Evolutionary conservation across 768 basidiomycete species (phyloP).

Genomic region (Trametes sanguinea): DNA sequence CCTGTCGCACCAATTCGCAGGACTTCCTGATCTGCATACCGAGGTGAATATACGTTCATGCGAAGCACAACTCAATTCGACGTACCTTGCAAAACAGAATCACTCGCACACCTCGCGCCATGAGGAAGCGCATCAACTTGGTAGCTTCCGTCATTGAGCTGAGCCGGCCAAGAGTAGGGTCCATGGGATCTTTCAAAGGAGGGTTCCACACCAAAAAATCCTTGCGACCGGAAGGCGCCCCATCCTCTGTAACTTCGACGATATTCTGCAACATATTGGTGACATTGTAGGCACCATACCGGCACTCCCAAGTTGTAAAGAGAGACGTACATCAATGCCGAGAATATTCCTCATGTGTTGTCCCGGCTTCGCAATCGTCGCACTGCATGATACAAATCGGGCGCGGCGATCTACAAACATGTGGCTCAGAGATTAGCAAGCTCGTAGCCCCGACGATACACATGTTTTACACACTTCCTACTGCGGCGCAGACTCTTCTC

Average conservation of each 20-base stretch:
- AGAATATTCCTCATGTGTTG: conserved; percentile 79
- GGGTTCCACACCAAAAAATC: conserved; percentile 82
- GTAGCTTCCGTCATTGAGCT: conserved; percentile 71
- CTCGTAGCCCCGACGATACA: no score
- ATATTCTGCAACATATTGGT: conserved; percentile 45
- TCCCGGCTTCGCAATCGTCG: conserved; percentile 77
- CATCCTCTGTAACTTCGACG: conserved; percentile 73
- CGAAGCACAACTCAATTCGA: neutral
- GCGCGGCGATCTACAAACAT: conserved; percentile 48
- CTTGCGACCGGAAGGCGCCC: conserved; percentile 79
- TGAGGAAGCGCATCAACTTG: conserved; percentile 71
- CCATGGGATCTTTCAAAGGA: conserved; percentile 54
- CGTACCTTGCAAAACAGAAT: conserved; percentile 88
- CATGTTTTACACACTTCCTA: conserved; percentile 56
- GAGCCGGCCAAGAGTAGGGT: conserved; percentile 54
- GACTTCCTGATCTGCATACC: conserved; percentile 65
- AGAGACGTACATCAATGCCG: conserved; percentile 48
- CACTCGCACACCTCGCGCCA: conserved; percentile 77
- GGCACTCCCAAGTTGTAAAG: neutral
- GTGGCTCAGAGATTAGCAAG: neutral
- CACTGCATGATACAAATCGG: conserved; percentile 83
- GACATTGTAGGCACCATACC: neutral
- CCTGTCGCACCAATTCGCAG: conserved; percentile 69
- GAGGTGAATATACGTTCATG: neutral
- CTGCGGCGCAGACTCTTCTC: conserved; percentile 70